A percentile compares a stretch with the other conserved stretches of the same genome.
Conservation (phyloP, 2,329 filamentous ascomycete species). For the Fusarium abutilonis region DNA sequence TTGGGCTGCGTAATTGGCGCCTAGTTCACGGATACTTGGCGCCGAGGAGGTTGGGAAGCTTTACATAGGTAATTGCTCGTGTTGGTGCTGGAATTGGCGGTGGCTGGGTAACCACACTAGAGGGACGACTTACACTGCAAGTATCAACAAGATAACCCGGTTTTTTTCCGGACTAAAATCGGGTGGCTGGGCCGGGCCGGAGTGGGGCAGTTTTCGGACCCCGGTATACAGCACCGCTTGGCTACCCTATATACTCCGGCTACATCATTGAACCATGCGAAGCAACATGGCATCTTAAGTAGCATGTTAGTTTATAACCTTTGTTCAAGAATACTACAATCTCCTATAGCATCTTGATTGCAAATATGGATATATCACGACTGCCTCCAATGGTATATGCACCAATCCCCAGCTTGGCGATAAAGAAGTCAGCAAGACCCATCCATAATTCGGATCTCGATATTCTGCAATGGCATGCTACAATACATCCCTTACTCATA, state of each 20-base stretch:
- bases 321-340: no score
- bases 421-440: background rate
- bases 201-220: background rate
- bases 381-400: background rate
- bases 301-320: no score
- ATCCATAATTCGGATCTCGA: slow-evolving; percentile 15
- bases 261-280: no score
- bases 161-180: background rate
- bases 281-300: no score
- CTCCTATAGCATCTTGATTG: no score
- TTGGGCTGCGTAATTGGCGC: slow-evolving; percentile 15
- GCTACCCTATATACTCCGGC: slow-evolving; percentile 1
- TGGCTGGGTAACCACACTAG: slow-evolving; percentile 15
- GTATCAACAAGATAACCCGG: no score
- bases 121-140: no score
- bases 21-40: slow-evolving; percentile 3
- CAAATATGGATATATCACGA: no score
- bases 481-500: slow-evolving; percentile 14
- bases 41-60: slow-evolving; percentile 22
- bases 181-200: slow-evolving; percentile 21
- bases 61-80: background rate
- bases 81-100: slow-evolving; percentile 5
- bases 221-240: background rate
- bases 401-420: background rate
- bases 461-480: slow-evolving; percentile 20